phyloP scores from a whole-genome alignment of 768 basidiomycete species.

The Paxillus rubicundulus region DNA sequence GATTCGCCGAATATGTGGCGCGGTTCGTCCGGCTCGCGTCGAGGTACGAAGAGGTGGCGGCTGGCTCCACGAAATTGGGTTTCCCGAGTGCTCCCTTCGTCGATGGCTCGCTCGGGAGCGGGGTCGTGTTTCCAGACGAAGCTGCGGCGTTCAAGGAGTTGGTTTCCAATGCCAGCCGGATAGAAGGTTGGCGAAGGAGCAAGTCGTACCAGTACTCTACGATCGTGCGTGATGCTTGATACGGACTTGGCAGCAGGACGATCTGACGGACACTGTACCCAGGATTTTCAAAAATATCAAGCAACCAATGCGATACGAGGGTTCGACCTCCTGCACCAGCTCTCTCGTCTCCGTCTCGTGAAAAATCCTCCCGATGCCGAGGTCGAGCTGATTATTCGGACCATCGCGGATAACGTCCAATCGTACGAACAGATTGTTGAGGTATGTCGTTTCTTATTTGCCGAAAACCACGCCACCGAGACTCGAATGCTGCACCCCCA shows the following conservation, averaged over 20 bases:
- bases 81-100: conserved; percentile 58
- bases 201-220: conserved; percentile 73
- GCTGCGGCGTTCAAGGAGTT: conserved; percentile 64
- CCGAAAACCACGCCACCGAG: too few species aligned
- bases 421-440: conserved; percentile 89
- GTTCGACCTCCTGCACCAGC: conserved; percentile 84
- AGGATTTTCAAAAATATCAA: conserved; percentile 68
- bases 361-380: conserved; percentile 74
- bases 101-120: conserved; percentile 62
- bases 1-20: conserved; percentile 85
- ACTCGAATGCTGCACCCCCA: neutral
- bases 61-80: conserved; percentile 73
- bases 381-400: conserved; percentile 69
- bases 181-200: conserved; percentile 92
- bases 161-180: conserved; percentile 70
- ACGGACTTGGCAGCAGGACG: neutral
- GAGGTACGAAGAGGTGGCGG: conserved; percentile 82
- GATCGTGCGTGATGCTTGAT: conserved; percentile 46
- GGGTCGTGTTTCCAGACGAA: conserved; percentile 78
- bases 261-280: conserved; percentile 12
- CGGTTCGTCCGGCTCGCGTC: conserved; percentile 90
- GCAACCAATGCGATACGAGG: conserved; percentile 63
- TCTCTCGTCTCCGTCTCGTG: conserved; percentile 73
- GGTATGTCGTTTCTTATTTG: conserved; percentile 42
- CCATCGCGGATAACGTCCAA: conserved; percentile 66